Evolutionary conservation across 345 rosid genomes (phyloP).

Genomic region (Theobroma cacao): DNA sequence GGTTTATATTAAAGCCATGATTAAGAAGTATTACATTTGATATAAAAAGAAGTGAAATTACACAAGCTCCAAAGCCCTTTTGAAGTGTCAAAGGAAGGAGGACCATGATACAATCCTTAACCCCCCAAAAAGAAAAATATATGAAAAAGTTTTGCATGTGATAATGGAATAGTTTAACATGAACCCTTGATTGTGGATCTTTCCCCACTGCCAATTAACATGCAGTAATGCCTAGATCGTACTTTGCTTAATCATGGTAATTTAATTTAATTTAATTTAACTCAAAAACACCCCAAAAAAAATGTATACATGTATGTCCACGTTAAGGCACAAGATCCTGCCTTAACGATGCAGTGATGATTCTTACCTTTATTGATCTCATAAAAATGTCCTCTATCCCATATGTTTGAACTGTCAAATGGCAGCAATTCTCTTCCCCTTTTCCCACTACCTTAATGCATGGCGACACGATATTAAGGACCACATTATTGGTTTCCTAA

Average conservation of each 20-base stretch:
- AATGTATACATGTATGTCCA: background rate
- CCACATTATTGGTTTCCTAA: slow-evolving; percentile 37
- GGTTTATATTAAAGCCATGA: background rate
- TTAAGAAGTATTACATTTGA: background rate
- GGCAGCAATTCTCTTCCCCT: background rate
- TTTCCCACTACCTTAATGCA: background rate
- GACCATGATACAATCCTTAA: slow-evolving; percentile 12
- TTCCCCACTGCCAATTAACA: slow-evolving; percentile 29
- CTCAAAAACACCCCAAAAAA: background rate
- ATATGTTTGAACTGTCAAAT: slow-evolving; percentile 4
- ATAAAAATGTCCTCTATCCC: slow-evolving; percentile 30
- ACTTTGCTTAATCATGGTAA: slow-evolving; percentile 18
- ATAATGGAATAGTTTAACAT: slow-evolving; percentile 10
- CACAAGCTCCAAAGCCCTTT: slow-evolving; percentile 43
- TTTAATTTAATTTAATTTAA: background rate
- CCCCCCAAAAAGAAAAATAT: background rate
- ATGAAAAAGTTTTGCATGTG: slow-evolving; percentile 24
- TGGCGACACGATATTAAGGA: slow-evolving; percentile 31
- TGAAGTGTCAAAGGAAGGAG: slow-evolving; percentile 33
- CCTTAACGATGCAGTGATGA: slow-evolving; percentile 48
- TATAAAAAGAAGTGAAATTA: slow-evolving; percentile 18
- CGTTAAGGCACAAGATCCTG: slow-evolving; percentile 42
- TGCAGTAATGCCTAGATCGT: slow-evolving; percentile 5
- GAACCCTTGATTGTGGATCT: slow-evolving; percentile 11
- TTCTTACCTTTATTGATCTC: slow-evolving; percentile 35